Conservation (phyloP, 805 yeast genomes). For the Metschnikowia amazonensis region DNA sequence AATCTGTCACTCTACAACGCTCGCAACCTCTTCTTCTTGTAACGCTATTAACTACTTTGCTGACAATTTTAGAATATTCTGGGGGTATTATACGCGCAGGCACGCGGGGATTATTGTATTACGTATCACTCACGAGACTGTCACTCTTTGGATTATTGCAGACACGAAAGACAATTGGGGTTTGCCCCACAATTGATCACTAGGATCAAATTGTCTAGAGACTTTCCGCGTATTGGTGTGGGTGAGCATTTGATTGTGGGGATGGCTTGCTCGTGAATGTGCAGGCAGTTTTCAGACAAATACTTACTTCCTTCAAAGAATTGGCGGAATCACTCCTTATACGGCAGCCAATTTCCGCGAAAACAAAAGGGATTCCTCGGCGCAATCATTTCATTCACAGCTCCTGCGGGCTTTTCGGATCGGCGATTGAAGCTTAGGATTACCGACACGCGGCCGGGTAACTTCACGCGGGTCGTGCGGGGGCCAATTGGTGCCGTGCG, state of each 20-base stretch:
- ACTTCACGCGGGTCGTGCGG: slow-evolving; percentile 6
- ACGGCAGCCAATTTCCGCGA: not conserved
- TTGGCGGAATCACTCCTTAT: not conserved
- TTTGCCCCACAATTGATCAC: not conserved
- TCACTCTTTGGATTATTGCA: not conserved
- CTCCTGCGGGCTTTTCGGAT: not conserved
- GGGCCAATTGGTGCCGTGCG: not conserved
- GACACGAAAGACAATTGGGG: not conserved
- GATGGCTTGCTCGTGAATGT: not conserved
- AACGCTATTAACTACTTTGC: not conserved
- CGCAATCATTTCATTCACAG: not conserved
- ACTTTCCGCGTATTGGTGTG: too few relatives aligned
- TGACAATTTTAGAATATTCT: not conserved
- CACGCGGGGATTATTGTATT: not conserved
- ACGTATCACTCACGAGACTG: not conserved
- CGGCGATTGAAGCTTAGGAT: not conserved
- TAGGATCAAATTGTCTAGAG: not conserved
- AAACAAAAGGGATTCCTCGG: not conserved
- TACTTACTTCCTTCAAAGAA: too few relatives aligned
- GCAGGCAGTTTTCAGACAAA: not conserved
- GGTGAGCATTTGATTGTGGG: not conserved
- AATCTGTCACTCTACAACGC: not conserved
- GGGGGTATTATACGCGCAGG: not conserved
- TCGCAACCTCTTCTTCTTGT: not conserved
- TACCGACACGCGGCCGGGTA: slow-evolving; percentile 8